Evolutionary conservation across 768 basidiomycete species (phyloP).

Genomic region (Xerocomus spinulosus): DNA sequence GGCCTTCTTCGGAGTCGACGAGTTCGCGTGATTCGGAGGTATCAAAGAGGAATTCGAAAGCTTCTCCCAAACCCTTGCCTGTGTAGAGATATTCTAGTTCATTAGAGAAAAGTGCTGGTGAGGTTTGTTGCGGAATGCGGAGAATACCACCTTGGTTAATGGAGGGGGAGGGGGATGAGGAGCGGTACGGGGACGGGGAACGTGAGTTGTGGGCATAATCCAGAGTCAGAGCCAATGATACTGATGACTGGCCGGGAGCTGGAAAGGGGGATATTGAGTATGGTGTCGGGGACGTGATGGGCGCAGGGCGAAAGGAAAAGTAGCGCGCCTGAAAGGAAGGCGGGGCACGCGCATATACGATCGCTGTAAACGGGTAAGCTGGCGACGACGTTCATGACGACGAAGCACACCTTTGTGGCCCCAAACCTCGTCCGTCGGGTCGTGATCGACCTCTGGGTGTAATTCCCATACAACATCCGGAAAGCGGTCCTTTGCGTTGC

Average conservation of each 20-base stretch:
- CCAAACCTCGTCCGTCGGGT: constrained; percentile 63
- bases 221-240: constrained; percentile 51
- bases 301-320: constrained; percentile 69
- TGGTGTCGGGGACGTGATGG: constrained; percentile 46
- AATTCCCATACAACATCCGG: constrained; percentile 97
- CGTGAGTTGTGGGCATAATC: constrained; percentile 39
- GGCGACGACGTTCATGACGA: neutral
- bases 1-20: constrained; percentile 47
- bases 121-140: constrained; percentile 62
- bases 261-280: constrained; percentile 46
- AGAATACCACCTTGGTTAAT: constrained; percentile 43
- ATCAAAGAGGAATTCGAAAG: constrained; percentile 85
- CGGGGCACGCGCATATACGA: constrained; percentile 92
- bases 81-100: constrained; percentile 96
- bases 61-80: constrained; percentile 81
- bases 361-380: constrained; percentile 46
- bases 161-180: constrained; percentile 45
- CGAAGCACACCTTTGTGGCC: constrained; percentile 83
- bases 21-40: constrained; percentile 38
- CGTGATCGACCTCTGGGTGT: constrained; percentile 48
- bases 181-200: constrained; percentile 44
- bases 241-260: constrained; percentile 53
- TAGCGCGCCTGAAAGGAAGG: constrained; percentile 88
- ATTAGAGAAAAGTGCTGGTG: constrained; percentile 78
- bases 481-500: constrained; percentile 83